A percentile compares a stretch with the other conserved stretches of the same genome.
These are phyloP conservation scores for Hygrophorus pudorinus DNA, from an alignment of 768 basidiomycete species.

Conservation along the genomic window DNA sequence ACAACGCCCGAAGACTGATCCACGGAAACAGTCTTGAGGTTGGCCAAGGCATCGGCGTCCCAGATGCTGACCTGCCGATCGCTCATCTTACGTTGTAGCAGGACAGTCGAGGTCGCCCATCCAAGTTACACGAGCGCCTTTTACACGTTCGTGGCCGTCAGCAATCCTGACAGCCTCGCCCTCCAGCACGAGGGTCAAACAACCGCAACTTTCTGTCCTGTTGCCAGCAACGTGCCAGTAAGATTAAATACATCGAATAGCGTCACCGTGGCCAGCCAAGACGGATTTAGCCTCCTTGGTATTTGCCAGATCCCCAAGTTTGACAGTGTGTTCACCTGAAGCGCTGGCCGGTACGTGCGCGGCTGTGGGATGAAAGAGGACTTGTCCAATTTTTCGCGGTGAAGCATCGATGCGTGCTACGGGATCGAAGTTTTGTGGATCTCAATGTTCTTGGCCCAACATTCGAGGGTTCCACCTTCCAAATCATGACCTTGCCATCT, in stretches of 20 bases:
- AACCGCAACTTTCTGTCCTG: slow-evolving; percentile 85
- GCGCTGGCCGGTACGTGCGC: slow-evolving; percentile 74
- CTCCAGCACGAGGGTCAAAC: slow-evolving; percentile 83
- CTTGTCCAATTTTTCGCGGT: slow-evolving; percentile 86
- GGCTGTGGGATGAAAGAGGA: slow-evolving; percentile 89
- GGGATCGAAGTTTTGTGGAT: slow-evolving; percentile 75
- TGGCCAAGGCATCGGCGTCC: slow-evolving; percentile 73
- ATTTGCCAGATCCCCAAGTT: slow-evolving; percentile 83
- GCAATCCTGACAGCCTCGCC: slow-evolving; percentile 70
- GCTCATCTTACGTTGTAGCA: slow-evolving; percentile 93
- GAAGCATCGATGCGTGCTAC: slow-evolving; percentile 72
- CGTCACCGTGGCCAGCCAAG: slow-evolving; percentile 73
- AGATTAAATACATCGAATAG: slow-evolving; percentile 81
- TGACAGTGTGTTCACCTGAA: slow-evolving; percentile 76
- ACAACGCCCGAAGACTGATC: slow-evolving; percentile 90
- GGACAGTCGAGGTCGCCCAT: slow-evolving; percentile 84
- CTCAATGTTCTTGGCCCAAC: slow-evolving; percentile 81
- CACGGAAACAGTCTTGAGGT: slow-evolving; percentile 66
- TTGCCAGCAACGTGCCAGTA: slow-evolving; percentile 72
- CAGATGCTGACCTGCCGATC: slow-evolving; percentile 87
- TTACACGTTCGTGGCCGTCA: slow-evolving; percentile 90
- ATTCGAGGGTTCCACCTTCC: slow-evolving; percentile 67
- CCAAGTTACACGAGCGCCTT: slow-evolving; percentile 83
- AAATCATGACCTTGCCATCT: slow-evolving; percentile 89
- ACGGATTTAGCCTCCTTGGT: slow-evolving; percentile 53